A percentile compares a stretch with the other conserved stretches of the same genome.
These are phyloP conservation scores for Beauveria sp. DNA, from an alignment of 2,329 filamentous ascomycete species.

Conservation along the genomic window DNA sequence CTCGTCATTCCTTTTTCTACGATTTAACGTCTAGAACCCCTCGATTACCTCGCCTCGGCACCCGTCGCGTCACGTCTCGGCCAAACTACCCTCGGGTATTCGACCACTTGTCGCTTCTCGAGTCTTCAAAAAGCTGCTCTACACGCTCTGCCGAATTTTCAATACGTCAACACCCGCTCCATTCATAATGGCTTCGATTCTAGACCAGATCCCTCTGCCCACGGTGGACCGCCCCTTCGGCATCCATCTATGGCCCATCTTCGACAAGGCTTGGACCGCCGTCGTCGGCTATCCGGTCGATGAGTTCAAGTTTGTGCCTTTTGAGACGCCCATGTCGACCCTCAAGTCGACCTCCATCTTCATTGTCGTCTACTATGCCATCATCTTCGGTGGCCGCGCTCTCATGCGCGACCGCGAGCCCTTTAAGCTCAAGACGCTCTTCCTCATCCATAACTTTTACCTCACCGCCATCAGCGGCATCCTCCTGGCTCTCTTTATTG, in stretches of 20 bases:
- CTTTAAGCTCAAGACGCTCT: constrained; percentile 79
- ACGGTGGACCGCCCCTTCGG: constrained; percentile 90
- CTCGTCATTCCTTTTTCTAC: constrained; percentile 28
- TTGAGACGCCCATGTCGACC: constrained; percentile 83
- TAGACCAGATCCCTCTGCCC: constrained; percentile 57
- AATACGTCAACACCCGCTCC: not conserved
- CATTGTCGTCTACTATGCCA: constrained; percentile 80
- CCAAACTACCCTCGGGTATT: not conserved
- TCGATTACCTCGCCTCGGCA: not conserved
- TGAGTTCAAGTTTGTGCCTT: constrained; percentile 76
- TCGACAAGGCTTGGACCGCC: constrained; percentile 75
- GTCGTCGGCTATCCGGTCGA: constrained; percentile 75
- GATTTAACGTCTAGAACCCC: constrained; percentile 5
- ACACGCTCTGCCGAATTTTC: constrained; percentile 11
- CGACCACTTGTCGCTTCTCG: not conserved
- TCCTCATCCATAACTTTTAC: constrained; percentile 96
- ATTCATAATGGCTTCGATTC: constrained; percentile 36
- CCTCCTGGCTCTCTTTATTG: constrained; percentile 77
- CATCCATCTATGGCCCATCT: constrained; percentile 86
- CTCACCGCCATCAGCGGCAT: constrained; percentile 77
- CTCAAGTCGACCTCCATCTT: constrained; percentile 73
- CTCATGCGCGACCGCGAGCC: constrained; percentile 81
- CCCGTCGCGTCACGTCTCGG: constrained; percentile 5
- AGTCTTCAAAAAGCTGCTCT: not conserved
- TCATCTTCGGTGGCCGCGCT: constrained; percentile 90